Conservation (phyloP, 2,329 filamentous ascomycete genomes). For the Volutella citrinella region DNA sequence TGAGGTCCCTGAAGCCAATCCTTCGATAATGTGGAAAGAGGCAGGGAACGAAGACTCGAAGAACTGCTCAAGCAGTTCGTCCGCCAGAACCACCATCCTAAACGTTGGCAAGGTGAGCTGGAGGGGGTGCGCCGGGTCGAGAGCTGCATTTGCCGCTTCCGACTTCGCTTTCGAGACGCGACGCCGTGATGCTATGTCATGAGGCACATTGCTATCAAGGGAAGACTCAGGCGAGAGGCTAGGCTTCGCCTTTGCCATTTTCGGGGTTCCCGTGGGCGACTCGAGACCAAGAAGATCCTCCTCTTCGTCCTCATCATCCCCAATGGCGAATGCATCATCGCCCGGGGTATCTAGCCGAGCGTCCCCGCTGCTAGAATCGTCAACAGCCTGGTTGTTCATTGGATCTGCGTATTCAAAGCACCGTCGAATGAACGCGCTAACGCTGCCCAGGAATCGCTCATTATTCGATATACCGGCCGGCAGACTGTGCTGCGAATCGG, state of each 20-base stretch:
- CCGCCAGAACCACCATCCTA: constrained; percentile 95
- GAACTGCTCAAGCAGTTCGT: constrained; percentile 93
- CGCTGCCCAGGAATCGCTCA: constrained; percentile 86
- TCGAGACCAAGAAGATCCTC: constrained; percentile 61
- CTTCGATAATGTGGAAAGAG: constrained; percentile 84
- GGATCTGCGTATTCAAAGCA: constrained; percentile 99
- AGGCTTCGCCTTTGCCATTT: constrained; percentile 41
- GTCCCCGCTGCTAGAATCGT: constrained; percentile 51
- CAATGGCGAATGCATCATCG: constrained; percentile 66
- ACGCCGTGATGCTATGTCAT: constrained; percentile 24
- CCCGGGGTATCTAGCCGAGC: constrained; percentile 23
- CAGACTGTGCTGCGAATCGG: constrained; percentile 36
- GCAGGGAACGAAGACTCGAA: constrained; percentile 94
- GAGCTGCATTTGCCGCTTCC: constrained; percentile 79
- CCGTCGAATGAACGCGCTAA: constrained; percentile 90
- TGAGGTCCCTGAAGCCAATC: constrained; percentile 35
- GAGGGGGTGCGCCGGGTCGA: constrained; percentile 89
- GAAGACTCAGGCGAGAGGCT: constrained; percentile 37
- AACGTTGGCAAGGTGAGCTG: constrained; percentile 97
- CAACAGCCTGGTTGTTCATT: no score
- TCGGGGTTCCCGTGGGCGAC: constrained; percentile 40
- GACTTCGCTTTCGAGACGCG: constrained; percentile 62
- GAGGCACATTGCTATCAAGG: constrained; percentile 10
- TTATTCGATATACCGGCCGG: constrained; percentile 62
- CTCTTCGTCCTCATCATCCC: constrained; percentile 64